Conservation (phyloP, 495 filamentous ascomycete species). For the Cenococcum geophilum region DNA sequence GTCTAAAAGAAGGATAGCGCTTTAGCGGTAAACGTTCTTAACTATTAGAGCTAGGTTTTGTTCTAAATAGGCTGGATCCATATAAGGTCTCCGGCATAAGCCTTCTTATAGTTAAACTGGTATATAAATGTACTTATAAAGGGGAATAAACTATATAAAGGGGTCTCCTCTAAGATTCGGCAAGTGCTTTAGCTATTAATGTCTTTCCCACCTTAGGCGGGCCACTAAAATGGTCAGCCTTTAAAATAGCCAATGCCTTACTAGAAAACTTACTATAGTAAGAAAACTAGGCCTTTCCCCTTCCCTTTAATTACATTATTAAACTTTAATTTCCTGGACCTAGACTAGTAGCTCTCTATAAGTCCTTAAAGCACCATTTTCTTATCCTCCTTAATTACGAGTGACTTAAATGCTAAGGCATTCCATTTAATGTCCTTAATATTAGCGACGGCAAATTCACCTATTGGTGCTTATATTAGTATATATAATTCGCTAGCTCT, state of each 20-base stretch:
- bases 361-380: constrained; percentile 3
- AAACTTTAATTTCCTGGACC: neutral
- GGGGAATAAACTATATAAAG: constrained; percentile 8
- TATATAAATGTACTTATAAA: neutral
- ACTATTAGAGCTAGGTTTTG: neutral
- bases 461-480: constrained; percentile 2
- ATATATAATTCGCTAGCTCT: neutral
- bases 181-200: constrained; percentile 7
- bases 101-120: constrained; percentile 6
- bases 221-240: constrained; percentile 3
- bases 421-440: constrained; percentile 6
- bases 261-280: constrained; percentile 5
- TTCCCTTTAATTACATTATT: constrained; percentile 3
- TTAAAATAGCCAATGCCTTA: neutral
- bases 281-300: constrained; percentile 4
- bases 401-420: neutral
- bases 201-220: constrained; percentile 9
- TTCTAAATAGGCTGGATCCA: neutral
- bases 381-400: neutral
- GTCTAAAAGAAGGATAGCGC: constrained; percentile 5
- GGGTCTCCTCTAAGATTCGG: neutral
- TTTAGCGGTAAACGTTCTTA: neutral
- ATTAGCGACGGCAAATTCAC: constrained; percentile 7
- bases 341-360: constrained; percentile 1
- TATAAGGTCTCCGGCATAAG: constrained; percentile 1